Evolutionary conservation across 108 stramenopile species (phyloP), one percentile per base, ranked within the genome.

Genomic region (Nitzschia inconspicua): DNA sequence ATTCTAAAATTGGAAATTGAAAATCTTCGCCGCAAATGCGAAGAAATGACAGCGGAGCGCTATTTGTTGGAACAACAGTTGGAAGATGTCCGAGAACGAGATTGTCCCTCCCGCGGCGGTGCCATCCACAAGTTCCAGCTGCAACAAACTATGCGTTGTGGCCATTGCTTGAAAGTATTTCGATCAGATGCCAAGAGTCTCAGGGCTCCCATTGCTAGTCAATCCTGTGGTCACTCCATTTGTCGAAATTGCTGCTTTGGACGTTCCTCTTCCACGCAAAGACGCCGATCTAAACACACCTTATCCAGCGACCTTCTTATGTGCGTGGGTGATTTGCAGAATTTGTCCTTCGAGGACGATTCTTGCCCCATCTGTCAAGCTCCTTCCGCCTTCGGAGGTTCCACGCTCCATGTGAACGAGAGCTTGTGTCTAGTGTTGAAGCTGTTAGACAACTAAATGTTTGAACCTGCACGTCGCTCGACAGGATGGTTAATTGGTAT

Each of bases 171-270:
- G 20, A 28, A 49, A 48, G 65, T 57, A 0, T 57, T 49, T 47
- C 29, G 26, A 27, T 42, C 43, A 11, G 44, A 66, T 40, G 47
- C 47, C 10, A 35, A 42, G 6, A 24, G 34, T n/a, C 13, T 31
- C 10, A 48, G 24, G 24, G 35, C 55, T 39, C 65, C 65, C 19
- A 55, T 57, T 32, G 30, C 55, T 41, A 66, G 65, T 46, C 55
- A 57, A 39, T 7, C 65, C 26, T 66, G 65, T 28, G 49, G 65
- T 8, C 65, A 66, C 41, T 44, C 65, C 4, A 48, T 66, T 28
- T 66, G 65, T 46, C 65, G 65, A 22, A 54, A 54, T 22, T 54
- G 53, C 13, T 54, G 53, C 23, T 35, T 36, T 22, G 4, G 5
- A 31, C 53, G 34, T 3, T 11, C 37, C 23, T 6, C 53, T n/a